Percentiles rank a stretch among this genome's conserved stretches.
Evolutionary conservation across 2,329 filamentous ascomycete genomes (phyloP).

Genomic region (Decorospora gaudefroyi): DNA sequence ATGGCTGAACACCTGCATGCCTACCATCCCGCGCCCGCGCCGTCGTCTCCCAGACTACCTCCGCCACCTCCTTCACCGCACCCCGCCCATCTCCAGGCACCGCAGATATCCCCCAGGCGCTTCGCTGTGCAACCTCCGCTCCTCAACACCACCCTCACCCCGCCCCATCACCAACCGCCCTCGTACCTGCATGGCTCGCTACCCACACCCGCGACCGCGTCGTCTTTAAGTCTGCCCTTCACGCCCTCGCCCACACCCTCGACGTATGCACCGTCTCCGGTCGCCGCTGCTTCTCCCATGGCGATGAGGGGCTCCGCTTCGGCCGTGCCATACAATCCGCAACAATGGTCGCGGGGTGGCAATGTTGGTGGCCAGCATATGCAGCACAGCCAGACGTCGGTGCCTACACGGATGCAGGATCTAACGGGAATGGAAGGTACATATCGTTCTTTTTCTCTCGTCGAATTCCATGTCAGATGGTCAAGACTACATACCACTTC

Average conservation of each 20-base stretch:
- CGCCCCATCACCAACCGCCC: slow-evolving; percentile 34
- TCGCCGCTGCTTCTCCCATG: slow-evolving; percentile 42
- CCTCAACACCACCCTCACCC: slow-evolving; percentile 49
- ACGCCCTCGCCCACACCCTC: slow-evolving; percentile 44
- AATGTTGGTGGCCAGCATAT: slow-evolving; percentile 47
- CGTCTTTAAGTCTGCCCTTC: slow-evolving; percentile 45
- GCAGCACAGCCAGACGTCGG: slow-evolving; percentile 39
- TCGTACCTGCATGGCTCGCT: slow-evolving; percentile 39
- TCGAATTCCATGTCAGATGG: slow-evolving; percentile 1
- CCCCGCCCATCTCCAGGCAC: slow-evolving; percentile 20
- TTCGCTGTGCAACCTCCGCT: slow-evolving; percentile 50
- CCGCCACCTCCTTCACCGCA: slow-evolving; percentile 26
- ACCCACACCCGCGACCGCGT: slow-evolving; percentile 48
- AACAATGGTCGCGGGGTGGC: slow-evolving; percentile 53
- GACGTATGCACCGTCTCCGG: slow-evolving; percentile 41
- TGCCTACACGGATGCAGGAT: slow-evolving; percentile 43
- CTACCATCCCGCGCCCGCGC: slow-evolving; percentile 19
- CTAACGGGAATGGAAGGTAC: slow-evolving; percentile 57
- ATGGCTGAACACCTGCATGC: slow-evolving; percentile 17
- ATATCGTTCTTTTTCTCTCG: slow-evolving; percentile 9
- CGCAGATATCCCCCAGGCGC: slow-evolving; percentile 41
- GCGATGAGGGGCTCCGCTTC: slow-evolving; percentile 37
- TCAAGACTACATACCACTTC: slow-evolving; percentile 2
- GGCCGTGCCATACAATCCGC: slow-evolving; percentile 54
- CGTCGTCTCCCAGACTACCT: slow-evolving; percentile 28